Conservation (phyloP, 345 rosid species). For the Reutealis trisperma region DNA sequence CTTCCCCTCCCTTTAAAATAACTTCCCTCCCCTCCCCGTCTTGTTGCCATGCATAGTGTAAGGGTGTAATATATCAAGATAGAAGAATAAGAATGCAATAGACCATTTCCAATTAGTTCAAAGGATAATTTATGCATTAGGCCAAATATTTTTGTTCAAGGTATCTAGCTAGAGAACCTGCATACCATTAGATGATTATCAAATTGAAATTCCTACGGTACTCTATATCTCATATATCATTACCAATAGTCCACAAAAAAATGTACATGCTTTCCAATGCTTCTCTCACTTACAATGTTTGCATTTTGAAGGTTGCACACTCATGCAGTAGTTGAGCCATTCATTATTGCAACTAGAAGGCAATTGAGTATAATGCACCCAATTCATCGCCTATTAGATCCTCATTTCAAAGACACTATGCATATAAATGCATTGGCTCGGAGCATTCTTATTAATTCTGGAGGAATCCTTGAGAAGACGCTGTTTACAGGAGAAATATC, state of each 20-base stretch:
- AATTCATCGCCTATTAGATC: conserved; percentile 55
- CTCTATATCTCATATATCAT: neutral
- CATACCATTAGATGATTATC: neutral
- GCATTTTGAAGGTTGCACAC: conserved; percentile 61
- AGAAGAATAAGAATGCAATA: too few relatives aligned
- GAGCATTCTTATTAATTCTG: conserved; percentile 47
- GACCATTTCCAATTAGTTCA: too few relatives aligned
- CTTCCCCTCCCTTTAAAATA: too few relatives aligned
- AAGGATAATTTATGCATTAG: too few relatives aligned
- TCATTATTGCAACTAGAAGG: conserved; percentile 69
- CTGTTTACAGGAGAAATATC: conserved; percentile 50
- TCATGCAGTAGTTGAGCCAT: conserved; percentile 68
- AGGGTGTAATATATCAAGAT: too few relatives aligned
- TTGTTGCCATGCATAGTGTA: too few relatives aligned
- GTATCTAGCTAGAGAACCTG: neutral
- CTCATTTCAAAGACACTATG: conserved; percentile 73
- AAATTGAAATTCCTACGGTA: neutral
- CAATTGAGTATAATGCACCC: conserved; percentile 71
- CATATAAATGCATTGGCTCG: conserved; percentile 62
- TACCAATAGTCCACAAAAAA: neutral
- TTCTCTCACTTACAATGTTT: neutral
- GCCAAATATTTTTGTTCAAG: neutral
- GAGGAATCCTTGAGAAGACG: conserved; percentile 58
- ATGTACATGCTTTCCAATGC: neutral
- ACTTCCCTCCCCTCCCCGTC: too few relatives aligned